Conservation (phyloP, 495 filamentous ascomycete genomes). For the Penicillium longicatenatum region DNA sequence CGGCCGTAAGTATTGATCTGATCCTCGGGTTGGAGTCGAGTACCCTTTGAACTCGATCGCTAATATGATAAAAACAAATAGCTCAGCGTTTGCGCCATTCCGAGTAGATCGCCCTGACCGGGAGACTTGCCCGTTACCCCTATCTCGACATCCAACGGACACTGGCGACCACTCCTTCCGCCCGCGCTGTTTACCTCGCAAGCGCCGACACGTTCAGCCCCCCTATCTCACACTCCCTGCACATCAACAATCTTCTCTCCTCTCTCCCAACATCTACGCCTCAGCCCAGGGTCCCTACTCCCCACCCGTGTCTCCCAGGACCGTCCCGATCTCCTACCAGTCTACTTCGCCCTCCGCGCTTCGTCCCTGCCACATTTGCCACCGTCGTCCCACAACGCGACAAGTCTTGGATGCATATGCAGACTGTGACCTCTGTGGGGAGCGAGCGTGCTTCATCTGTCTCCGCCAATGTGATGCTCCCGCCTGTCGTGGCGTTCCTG, state of each 20-base stretch:
- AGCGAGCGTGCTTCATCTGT: slow-evolving; percentile 55
- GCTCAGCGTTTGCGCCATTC: slow-evolving; percentile 17
- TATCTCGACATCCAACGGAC: slow-evolving; percentile 21
- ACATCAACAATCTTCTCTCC: slow-evolving; percentile 22
- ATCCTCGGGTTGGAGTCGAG: background rate
- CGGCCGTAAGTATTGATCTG: slow-evolving; percentile 32
- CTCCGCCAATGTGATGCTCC: slow-evolving; percentile 48
- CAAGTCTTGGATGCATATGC: slow-evolving; percentile 52
- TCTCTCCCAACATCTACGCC: slow-evolving; percentile 30
- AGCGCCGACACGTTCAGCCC: slow-evolving; percentile 37
- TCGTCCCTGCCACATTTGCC: slow-evolving; percentile 54
- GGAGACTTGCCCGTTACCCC: slow-evolving; percentile 16
- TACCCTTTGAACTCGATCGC: background rate
- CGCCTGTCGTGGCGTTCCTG: slow-evolving; percentile 25
- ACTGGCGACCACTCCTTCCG: slow-evolving; percentile 24
- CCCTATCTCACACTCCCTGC: slow-evolving; percentile 19
- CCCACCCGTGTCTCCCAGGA: slow-evolving; percentile 41
- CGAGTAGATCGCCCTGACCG: slow-evolving; percentile 23
- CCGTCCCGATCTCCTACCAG: slow-evolving; percentile 28
- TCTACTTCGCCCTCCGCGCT: slow-evolving; percentile 36
- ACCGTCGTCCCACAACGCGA: slow-evolving; percentile 48
- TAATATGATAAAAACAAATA: background rate
- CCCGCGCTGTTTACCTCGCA: slow-evolving; percentile 36
- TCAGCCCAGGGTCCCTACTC: slow-evolving; percentile 29
- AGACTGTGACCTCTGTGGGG: slow-evolving; percentile 50